Conservation (phyloP, 371 early-diverging fungal genomes). For the Mortierella sp. region DNA sequence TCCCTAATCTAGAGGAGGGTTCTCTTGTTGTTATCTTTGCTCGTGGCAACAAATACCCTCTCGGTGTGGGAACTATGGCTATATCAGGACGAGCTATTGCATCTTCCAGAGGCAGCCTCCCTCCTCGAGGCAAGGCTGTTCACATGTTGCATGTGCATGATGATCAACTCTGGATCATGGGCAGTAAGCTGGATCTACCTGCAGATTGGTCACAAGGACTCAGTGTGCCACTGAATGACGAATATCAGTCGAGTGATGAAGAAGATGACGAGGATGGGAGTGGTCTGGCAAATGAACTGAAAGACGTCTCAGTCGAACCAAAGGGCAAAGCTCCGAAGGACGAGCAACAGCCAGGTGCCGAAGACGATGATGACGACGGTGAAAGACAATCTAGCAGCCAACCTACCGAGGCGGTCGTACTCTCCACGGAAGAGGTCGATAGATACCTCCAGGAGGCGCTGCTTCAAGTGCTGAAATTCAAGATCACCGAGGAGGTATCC, state of each 20-base stretch:
- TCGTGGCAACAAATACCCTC: slow-evolving; percentile 64
- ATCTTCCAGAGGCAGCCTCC: slow-evolving; percentile 55
- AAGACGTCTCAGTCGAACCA: slow-evolving; percentile 1
- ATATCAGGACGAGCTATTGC: slow-evolving; percentile 59
- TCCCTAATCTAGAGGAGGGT: slow-evolving; percentile 60
- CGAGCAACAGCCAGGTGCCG: not conserved
- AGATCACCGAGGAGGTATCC: slow-evolving; percentile 63
- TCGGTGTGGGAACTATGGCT: slow-evolving; percentile 70
- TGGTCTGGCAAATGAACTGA: slow-evolving; percentile 13
- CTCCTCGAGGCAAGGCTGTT: slow-evolving; percentile 79
- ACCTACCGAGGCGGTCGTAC: slow-evolving; percentile 7
- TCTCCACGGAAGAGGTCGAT: slow-evolving; percentile 65
- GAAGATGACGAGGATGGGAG: slow-evolving; percentile 5
- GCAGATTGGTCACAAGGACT: slow-evolving; percentile 45
- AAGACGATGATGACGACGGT: not conserved
- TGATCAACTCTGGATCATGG: slow-evolving; percentile 78
- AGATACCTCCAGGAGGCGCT: slow-evolving; percentile 66
- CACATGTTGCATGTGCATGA: slow-evolving; percentile 72
- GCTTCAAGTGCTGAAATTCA: slow-evolving; percentile 70
- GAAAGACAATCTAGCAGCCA: too few relatives aligned
- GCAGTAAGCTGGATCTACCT: slow-evolving; percentile 66
- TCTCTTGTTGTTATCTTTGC: slow-evolving; percentile 66
- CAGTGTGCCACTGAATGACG: slow-evolving; percentile 13
- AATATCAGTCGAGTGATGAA: slow-evolving; percentile 19
- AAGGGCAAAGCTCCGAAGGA: slow-evolving; percentile 18